Evolutionary conservation across 1,139 yeast species (phyloP).

Genomic region (Taiozyma sp.): DNA sequence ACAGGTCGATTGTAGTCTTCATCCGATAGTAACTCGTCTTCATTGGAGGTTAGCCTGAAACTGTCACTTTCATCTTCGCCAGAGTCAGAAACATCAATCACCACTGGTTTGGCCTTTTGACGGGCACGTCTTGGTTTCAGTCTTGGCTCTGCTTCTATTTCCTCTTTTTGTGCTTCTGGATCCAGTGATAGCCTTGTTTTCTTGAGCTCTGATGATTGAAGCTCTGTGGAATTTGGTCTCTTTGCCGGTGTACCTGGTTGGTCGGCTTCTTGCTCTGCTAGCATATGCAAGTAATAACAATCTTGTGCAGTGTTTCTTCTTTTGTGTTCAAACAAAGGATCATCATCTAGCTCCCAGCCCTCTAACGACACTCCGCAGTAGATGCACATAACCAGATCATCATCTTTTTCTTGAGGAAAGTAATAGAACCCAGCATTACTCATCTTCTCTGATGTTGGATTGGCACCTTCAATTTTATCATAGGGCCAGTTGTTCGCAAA

Average conservation of each 20-base stretch:
- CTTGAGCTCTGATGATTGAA: not conserved
- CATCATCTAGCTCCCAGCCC: constrained; percentile 68
- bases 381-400: constrained; percentile 65
- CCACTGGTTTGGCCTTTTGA: not conserved
- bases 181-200: not conserved
- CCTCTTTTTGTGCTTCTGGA: not conserved
- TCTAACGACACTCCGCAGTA: constrained; percentile 66
- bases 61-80: constrained; percentile 13
- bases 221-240: not conserved
- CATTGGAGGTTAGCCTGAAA: constrained; percentile 20
- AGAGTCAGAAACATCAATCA: not conserved
- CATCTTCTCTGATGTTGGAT: constrained; percentile 38
- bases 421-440: constrained; percentile 52
- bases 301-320: constrained; percentile 36
- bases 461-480: constrained; percentile 34
- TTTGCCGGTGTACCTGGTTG: not conserved
- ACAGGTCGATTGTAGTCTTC: constrained; percentile 12
- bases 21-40: constrained; percentile 16
- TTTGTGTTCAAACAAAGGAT: constrained; percentile 51
- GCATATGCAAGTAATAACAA: constrained; percentile 42
- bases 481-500: constrained; percentile 53
- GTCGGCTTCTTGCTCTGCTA: constrained; percentile 3
- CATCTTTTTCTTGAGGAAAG: constrained; percentile 37
- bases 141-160: not conserved
- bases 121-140: not conserved